Evolutionary conservation across 495 filamentous ascomycete species (phyloP).

Genomic region (Podospora pseudoanserina): DNA sequence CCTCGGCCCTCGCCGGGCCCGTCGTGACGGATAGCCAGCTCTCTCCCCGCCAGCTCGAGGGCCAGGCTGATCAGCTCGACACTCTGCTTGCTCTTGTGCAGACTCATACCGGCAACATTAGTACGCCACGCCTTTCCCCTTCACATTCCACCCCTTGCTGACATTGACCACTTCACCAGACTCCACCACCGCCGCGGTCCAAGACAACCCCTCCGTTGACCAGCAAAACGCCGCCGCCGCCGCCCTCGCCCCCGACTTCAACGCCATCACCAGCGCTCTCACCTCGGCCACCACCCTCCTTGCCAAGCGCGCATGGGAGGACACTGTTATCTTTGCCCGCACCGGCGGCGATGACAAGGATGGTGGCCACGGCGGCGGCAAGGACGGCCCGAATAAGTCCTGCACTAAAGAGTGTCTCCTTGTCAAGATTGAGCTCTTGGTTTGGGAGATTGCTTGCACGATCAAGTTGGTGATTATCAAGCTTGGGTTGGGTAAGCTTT

Average conservation of each 20-base stretch:
- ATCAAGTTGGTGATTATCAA: conserved; percentile 38
- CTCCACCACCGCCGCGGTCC: conserved; percentile 26
- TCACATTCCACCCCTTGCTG: not conserved
- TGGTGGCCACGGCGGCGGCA: not conserved
- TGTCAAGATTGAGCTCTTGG: conserved; percentile 30
- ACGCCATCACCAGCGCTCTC: conserved; percentile 34
- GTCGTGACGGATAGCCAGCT: conserved; percentile 19
- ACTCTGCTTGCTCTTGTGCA: conserved; percentile 29
- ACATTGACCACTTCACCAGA: conserved; percentile 13
- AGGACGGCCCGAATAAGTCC: not conserved
- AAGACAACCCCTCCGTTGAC: conserved; percentile 23
- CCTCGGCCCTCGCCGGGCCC: conserved; percentile 35
- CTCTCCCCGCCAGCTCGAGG: conserved; percentile 24
- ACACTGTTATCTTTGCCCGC: conserved; percentile 10
- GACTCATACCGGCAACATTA: conserved; percentile 37
- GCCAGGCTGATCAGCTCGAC: conserved; percentile 34
- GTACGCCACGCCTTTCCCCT: conserved; percentile 22
- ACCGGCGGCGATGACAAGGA: conserved; percentile 4
- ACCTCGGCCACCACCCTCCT: conserved; percentile 25
- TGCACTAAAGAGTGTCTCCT: conserved; percentile 20
- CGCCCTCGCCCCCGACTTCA: conserved; percentile 33
- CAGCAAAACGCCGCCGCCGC: conserved; percentile 30
- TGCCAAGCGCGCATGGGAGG: conserved; percentile 31
- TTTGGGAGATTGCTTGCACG: conserved; percentile 36
- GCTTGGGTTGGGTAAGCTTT: conserved; percentile 38